Percentiles rank a stretch among this genome's conserved stretches.
Evolutionary conservation across 2,329 filamentous ascomycete genomes (phyloP).

Genomic region (Botrytis paeoniae): DNA sequence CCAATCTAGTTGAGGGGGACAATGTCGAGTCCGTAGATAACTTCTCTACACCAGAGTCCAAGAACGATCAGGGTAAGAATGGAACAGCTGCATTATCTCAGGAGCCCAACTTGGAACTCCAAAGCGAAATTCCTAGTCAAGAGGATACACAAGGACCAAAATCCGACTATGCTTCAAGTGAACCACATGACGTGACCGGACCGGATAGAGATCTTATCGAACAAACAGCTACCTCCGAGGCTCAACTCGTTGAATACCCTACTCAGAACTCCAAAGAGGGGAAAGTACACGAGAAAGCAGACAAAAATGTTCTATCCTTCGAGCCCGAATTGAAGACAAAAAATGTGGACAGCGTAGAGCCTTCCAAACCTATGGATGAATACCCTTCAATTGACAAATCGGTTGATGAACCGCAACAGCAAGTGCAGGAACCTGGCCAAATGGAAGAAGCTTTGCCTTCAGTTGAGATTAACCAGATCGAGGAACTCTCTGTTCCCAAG

Average conservation of each 20-base stretch:
- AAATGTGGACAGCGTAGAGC: not conserved
- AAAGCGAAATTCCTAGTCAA: not conserved
- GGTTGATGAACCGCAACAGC: not conserved
- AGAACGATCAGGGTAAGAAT: conserved; percentile 25
- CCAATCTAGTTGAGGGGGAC: not conserved
- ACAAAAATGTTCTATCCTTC: not conserved
- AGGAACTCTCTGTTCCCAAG: conserved; percentile 19
- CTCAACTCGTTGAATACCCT: not conserved
- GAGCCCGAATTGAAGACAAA: not conserved
- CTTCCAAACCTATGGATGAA: not conserved
- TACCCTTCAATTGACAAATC: not conserved
- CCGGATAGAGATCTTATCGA: not conserved
- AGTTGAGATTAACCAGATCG: conserved; percentile 12
- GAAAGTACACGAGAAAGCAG: not conserved
- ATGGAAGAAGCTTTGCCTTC: conserved; percentile 6
- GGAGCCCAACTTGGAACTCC: not conserved
- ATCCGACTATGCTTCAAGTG: conserved; percentile 17
- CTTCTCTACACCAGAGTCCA: conserved; percentile 17
- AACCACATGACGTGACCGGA: conserved; percentile 5
- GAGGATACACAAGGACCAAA: conserved; percentile 3
- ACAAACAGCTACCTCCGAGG: not conserved
- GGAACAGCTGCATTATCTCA: not conserved
- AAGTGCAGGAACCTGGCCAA: conserved; percentile 10
- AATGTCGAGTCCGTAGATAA: conserved; percentile 6
- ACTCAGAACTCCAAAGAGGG: not conserved